Base-by-base conservation (phyloP, 805 yeast species). In the Brettanomyces custersianus region DNA sequence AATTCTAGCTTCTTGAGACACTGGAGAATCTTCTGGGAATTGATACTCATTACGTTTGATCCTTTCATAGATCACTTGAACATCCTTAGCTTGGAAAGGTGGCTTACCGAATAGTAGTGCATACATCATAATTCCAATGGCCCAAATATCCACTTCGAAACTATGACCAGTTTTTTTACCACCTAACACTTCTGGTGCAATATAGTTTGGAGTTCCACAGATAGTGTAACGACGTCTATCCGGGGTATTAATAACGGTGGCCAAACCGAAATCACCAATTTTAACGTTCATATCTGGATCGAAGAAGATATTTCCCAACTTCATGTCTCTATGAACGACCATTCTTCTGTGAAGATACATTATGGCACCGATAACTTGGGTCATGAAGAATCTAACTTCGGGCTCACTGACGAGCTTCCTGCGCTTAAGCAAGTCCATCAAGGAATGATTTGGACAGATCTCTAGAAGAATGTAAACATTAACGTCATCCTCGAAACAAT, bases 121-220 rank as follows among this genome's bases (percentile, higher is more conserved):
- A 54, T 80, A 92, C 67, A 92, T 70, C 86, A 92, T 92, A 40
- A 92, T 84, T 41, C 99, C 99, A 45, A 87, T 77, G 8, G 98
- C 94, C 99, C 99, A 92, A 41, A 87, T 75, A 58, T 92, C 99
- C 29, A 87, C 96, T 58, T 87, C 96, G 54, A 77, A 88, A 35
- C 94, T 78, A 58, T 92, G 98, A 7, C 97, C 98, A 10, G 76
- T 70, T 36, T 68, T 74, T 50, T 86, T 86, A 20, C 95, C 94
- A 28, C 87, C 83, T 45, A 92, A 69, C 17, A 92, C 95, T 64
- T 92, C 99, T 6, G 99, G 99, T 1, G 98, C 96, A 54, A 92
- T 92, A 57, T 92, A 92, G 62, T 92, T 92, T 41, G 99, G 99
- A 18, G 99, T 92, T 37, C 99, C 99, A 60, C 99, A 92, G 38